A percentile compares a stretch with the other conserved stretches of the same genome.
Conservation (phyloP, 2,329 filamentous ascomycete species). For the Apiospora hydei region DNA sequence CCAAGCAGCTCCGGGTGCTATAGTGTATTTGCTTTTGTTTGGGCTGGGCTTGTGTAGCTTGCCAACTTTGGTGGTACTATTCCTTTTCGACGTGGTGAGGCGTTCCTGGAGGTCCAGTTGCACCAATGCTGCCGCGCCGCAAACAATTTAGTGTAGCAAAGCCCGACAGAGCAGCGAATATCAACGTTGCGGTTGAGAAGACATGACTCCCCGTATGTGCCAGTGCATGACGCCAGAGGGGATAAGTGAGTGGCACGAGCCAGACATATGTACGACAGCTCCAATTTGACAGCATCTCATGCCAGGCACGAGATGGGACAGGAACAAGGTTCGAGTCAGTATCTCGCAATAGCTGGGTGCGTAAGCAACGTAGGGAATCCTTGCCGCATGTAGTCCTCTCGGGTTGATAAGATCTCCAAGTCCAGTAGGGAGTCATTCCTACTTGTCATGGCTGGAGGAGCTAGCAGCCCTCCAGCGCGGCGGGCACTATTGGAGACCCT, state of each 20-base stretch:
- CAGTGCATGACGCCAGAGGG: neutral
- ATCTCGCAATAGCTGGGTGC: neutral
- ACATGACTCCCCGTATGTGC: neutral
- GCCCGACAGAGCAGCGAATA: neutral
- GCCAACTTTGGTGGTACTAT: neutral
- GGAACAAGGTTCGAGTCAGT: conserved; percentile 9
- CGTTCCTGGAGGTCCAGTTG: neutral
- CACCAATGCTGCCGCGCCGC: neutral
- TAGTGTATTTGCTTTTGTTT: neutral
- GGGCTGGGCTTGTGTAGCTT: neutral
- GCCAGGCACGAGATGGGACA: conserved; percentile 1
- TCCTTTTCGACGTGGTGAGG: neutral
- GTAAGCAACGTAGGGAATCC: neutral
- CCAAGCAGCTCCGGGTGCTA: neutral
- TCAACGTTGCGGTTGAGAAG: neutral
- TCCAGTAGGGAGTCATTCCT: neutral
- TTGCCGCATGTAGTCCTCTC: neutral
- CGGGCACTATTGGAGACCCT: neutral
- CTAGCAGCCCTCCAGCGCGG: neutral
- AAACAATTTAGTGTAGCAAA: neutral
- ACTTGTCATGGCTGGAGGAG: neutral
- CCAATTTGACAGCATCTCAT: neutral
- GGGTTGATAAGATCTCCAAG: conserved; percentile 4
- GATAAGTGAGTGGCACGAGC: neutral
- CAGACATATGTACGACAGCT: conserved; percentile 4